Base-by-base conservation (phyloP, 2,329 filamentous ascomycete genomes). In the Diaporthe eres region DNA sequence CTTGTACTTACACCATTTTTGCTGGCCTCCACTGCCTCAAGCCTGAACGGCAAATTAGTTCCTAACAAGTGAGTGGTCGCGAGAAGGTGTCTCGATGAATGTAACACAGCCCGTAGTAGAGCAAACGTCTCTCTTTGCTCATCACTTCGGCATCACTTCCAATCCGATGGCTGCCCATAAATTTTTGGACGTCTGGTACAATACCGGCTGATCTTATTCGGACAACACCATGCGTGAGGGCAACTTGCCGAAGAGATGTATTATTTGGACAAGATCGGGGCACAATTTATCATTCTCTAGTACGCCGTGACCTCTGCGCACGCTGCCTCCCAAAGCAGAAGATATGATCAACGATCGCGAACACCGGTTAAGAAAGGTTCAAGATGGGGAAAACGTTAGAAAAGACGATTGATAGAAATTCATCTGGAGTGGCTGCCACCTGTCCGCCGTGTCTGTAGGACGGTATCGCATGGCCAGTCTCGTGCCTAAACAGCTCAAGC, bases 221-320 rank as follows among this genome's bases (percentile, higher is more conserved):
- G 31, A 51, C 13, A 22, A 19, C 12, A 49, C 19, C 4, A 53
- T 2, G 3, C 17, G 15, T n/a, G 22, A 37, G 37, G 28, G 47
- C 25, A 47, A 65, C 8, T 49, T 19, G 61, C 31, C 15, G 19
- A 15, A 67, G 44, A 19, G 10, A 8, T 2, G 39, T 4, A 25
- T 25, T 25, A 6, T 17, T 1, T 31, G 15, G 19, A 49, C 9
- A 2, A 9, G n/a, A 7, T n/a, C 0, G 3, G 7, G 0, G 13
- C 17, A 9, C 7, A 47, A 28, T 31, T 12, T 15, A 31, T 31
- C 25, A 13, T 3, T n/a, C 12, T 9, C 9, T 4, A 25, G 4
- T n/a, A 25, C 44, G 10, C 0, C 8, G 1, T 17, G 3, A 7
- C 37, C n/a, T 17, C 6, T 34, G 28, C 9, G 5, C 12, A 25